These are phyloP conservation scores for Meyerozyma carpophila DNA, from an alignment of 1,139 yeast genomes.

Conservation along the genomic window DNA sequence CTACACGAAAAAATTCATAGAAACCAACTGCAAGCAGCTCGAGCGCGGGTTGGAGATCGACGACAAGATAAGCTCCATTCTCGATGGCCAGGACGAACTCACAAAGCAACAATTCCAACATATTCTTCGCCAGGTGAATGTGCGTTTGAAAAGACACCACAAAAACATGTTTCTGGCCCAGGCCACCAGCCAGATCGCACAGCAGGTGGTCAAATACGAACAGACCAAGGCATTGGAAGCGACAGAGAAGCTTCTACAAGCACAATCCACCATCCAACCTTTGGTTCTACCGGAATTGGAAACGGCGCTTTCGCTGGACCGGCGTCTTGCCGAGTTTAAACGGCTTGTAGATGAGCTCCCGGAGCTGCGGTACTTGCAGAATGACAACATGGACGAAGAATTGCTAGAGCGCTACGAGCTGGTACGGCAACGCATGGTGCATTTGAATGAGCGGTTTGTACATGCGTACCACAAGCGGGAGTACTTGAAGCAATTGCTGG, in stretches of 20 bases:
- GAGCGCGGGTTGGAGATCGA: not conserved
- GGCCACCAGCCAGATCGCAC: not conserved
- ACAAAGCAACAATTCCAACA: not conserved
- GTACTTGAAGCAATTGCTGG: not conserved
- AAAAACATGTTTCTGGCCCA: not conserved
- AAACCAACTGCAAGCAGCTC: not conserved
- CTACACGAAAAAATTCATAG: not conserved
- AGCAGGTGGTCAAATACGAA: constrained; percentile 1
- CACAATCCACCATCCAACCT: not conserved
- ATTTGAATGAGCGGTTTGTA: not conserved
- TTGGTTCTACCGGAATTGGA: not conserved
- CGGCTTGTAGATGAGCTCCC: not conserved
- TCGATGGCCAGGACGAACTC: not conserved
- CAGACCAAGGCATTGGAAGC: not conserved
- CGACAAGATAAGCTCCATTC: not conserved
- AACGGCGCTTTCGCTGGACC: not conserved
- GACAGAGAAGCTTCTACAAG: not conserved
- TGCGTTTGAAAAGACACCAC: not conserved
- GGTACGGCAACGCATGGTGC: not conserved
- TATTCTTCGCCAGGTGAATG: not conserved
- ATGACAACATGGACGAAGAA: not conserved
- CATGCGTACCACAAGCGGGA: not conserved
- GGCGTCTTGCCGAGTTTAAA: not conserved
- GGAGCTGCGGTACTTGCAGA: not conserved
- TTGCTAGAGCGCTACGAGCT: not conserved